Evolutionary conservation across 208 protist genomes (phyloP).

Genomic region (Jaenimonas drosophilae): DNA sequence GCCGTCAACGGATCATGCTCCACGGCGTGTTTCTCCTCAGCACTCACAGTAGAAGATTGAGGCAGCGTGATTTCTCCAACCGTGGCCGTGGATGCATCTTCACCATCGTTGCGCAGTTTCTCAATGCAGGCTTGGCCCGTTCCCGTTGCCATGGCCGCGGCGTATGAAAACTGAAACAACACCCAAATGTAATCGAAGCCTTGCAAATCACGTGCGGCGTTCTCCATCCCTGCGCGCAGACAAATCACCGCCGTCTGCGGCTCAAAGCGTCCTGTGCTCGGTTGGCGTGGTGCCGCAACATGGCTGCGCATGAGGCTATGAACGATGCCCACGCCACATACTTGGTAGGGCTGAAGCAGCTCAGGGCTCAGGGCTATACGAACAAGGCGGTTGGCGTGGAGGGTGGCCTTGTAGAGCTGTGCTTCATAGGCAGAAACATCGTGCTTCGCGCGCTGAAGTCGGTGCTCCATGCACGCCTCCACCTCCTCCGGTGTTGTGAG

Average conservation of each 20-base stretch:
- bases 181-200: constrained; percentile 90
- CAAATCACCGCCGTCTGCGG: constrained; percentile 82
- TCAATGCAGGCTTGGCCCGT: constrained; percentile 33
- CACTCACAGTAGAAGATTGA: no score
- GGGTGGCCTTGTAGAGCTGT: constrained; percentile 48
- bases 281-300: constrained; percentile 74
- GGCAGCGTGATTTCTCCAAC: no score
- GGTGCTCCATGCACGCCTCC: constrained; percentile 47
- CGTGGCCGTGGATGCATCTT: not conserved
- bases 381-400: constrained; percentile 57
- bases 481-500: constrained; percentile 61
- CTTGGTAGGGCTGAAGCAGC: constrained; percentile 52
- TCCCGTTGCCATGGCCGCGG: constrained; percentile 44
- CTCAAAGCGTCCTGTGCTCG: constrained; percentile 54
- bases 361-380: constrained; percentile 64
- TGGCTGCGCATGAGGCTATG: constrained; percentile 80
- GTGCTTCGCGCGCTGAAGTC: constrained; percentile 47
- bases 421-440: constrained; percentile 70
- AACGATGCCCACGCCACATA: constrained; percentile 77
- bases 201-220: constrained; percentile 65
- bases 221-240: constrained; percentile 68
- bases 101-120: constrained; percentile 7
- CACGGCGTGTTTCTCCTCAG: constrained; percentile 4
- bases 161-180: constrained; percentile 85
- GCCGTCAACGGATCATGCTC: constrained; percentile 4